Conservation (phyloP, 2,329 filamentous ascomycete genomes). For the Botrytis fabae region DNA sequence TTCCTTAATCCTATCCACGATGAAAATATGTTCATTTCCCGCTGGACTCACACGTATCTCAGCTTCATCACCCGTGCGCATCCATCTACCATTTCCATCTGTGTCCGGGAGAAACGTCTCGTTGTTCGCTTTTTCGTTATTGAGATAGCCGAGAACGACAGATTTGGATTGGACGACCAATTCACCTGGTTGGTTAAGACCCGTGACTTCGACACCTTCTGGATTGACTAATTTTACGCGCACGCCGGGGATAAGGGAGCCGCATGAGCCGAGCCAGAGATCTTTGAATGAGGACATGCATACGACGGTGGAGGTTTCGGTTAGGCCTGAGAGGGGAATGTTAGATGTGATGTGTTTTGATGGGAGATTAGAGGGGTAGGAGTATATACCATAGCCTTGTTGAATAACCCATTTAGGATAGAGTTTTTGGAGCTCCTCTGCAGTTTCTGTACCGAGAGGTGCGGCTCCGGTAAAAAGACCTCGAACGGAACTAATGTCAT, state of each 20-base stretch:
- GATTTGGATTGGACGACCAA: slow-evolving; percentile 75
- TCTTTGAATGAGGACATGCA: slow-evolving; percentile 61
- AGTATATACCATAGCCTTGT: slow-evolving; percentile 66
- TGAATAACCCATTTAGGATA: slow-evolving; percentile 65
- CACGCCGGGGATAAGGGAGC: slow-evolving; percentile 65
- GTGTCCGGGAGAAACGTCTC: slow-evolving; percentile 72
- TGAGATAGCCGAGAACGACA: slow-evolving; percentile 78
- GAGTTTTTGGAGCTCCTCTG: slow-evolving; percentile 59
- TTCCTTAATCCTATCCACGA: slow-evolving; percentile 80
- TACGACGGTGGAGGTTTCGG: slow-evolving; percentile 74
- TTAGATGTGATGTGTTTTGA: background rate
- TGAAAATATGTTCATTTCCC: slow-evolving; percentile 78
- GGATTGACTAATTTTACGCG: slow-evolving; percentile 65
- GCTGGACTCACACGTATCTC: slow-evolving; percentile 62
- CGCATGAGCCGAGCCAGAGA: slow-evolving; percentile 69
- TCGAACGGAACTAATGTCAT: slow-evolving; percentile 68
- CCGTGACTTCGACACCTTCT: slow-evolving; percentile 70
- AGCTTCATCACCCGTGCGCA: slow-evolving; percentile 80
- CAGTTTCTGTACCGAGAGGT: slow-evolving; percentile 72
- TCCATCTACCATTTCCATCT: slow-evolving; percentile 66
- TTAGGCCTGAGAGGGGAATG: slow-evolving; percentile 55
- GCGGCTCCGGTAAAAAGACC: slow-evolving; percentile 74
- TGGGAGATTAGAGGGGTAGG: background rate
- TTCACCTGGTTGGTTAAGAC: slow-evolving; percentile 71
- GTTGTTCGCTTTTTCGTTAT: slow-evolving; percentile 78